Conservation (phyloP, 768 basidiomycete genomes). For the Phanerochaete carnosa region DNA sequence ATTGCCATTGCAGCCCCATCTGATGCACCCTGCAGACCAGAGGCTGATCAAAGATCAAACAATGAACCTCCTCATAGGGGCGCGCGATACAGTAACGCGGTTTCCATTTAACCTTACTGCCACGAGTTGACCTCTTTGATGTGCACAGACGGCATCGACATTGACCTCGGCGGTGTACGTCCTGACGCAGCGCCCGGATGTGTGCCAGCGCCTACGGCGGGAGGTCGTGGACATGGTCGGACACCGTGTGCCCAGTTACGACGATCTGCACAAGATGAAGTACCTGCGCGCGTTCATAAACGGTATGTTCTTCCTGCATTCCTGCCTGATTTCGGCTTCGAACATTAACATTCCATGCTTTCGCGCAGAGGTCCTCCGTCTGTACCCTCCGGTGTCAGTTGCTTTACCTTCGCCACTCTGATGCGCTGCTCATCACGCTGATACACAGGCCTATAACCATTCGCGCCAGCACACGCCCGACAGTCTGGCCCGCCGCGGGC, state of each 20-base stretch:
- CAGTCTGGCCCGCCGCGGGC: constrained; percentile 14
- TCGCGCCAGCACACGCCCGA: constrained; percentile 17
- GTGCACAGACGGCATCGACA: constrained; percentile 20
- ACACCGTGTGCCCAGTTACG: constrained; percentile 24
- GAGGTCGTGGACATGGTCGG: constrained; percentile 29
- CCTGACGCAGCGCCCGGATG: constrained; percentile 27
- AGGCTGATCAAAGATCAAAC: constrained; percentile 22
- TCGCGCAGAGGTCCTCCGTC: constrained; percentile 24
- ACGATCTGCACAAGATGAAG: constrained; percentile 30
- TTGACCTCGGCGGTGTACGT: constrained; percentile 30
- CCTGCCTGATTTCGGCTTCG: background rate
- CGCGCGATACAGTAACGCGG: constrained; percentile 25
- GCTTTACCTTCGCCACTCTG: background rate
- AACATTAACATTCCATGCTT: background rate
- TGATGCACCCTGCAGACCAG: background rate
- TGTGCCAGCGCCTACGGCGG: constrained; percentile 24
- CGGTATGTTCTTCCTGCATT: too few species aligned
- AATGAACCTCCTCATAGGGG: constrained; percentile 29
- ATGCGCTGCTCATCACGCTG: background rate
- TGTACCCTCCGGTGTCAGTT: constrained; percentile 30
- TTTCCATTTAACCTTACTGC: background rate
- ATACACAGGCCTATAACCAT: constrained; percentile 30
- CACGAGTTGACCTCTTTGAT: constrained; percentile 3
- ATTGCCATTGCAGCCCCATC: background rate
- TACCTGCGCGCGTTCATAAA: constrained; percentile 28